These are phyloP conservation scores for Mycosphaerella arachidis DNA, from an alignment of 2,329 filamentous ascomycete species.

Conservation along the genomic window DNA sequence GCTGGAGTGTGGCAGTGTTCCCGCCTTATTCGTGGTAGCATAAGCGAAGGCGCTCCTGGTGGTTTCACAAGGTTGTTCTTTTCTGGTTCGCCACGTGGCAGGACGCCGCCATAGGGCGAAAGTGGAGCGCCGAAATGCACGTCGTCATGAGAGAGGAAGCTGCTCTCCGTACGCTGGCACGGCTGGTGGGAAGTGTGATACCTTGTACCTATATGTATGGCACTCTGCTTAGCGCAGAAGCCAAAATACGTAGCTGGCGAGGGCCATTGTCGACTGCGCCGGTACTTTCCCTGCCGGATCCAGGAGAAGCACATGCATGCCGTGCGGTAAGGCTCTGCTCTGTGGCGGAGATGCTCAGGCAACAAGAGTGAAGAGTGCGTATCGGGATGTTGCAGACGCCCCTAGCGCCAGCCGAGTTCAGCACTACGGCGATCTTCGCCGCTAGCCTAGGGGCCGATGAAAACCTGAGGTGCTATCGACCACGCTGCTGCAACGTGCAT, in stretches of 20 bases:
- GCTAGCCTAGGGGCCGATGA: not conserved
- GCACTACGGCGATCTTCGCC: not conserved
- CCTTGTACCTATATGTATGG: not conserved
- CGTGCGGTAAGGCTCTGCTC: not conserved
- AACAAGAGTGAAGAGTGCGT: not conserved
- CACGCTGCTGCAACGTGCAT: constrained; percentile 4
- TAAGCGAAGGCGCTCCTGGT: not conserved
- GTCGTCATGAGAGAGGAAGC: not conserved
- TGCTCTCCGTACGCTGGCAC: not conserved
- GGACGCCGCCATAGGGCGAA: not conserved
- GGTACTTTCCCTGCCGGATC: no score
- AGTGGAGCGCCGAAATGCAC: not conserved
- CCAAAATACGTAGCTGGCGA: no score
- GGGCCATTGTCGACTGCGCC: no score
- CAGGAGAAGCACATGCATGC: not conserved
- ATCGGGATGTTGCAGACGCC: not conserved
- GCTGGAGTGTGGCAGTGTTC: not conserved
- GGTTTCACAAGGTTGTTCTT: not conserved
- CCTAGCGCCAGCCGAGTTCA: not conserved
- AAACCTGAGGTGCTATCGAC: not conserved
- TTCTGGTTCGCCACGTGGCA: not conserved
- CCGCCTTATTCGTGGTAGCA: not conserved
- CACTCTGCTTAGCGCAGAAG: not conserved
- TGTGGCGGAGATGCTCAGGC: not conserved
- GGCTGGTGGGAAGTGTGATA: not conserved